phyloP scores from a whole-genome alignment of 441 rosid genomes.

The Hura crepitans region DNA sequence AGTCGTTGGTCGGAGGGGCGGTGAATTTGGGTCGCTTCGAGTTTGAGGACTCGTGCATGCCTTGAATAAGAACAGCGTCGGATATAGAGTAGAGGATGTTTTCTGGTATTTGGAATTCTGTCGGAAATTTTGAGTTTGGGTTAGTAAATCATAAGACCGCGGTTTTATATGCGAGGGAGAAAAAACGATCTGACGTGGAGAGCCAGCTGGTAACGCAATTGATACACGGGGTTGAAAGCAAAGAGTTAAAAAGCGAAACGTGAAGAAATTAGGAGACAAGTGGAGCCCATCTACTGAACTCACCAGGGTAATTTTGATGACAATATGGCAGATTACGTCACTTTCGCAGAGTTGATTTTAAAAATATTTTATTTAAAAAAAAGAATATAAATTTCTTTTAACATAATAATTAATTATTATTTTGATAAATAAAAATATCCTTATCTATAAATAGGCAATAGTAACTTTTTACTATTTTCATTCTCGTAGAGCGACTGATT shows the following conservation, averaged over 20 bases:
- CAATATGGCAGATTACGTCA: no score
- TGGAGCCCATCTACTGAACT: not conserved
- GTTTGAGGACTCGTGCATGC: slow-evolving; percentile 33
- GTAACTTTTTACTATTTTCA: no score
- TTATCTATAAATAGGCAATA: no score
- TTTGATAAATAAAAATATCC: no score
- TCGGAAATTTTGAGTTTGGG: not conserved
- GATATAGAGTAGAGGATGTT: not conserved
- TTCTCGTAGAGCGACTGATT: no score
- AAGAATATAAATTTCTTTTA: no score
- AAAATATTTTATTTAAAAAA: no score
- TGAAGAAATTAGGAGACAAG: not conserved
- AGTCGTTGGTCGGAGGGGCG: slow-evolving; percentile 18
- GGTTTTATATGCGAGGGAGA: slow-evolving; percentile 17
- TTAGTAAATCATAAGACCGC: not conserved
- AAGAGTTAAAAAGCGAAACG: not conserved
- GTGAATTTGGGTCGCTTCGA: slow-evolving; percentile 25
- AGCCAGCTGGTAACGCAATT: slow-evolving; percentile 35
- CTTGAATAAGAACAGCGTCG: not conserved
- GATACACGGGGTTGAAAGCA: slow-evolving; percentile 39
- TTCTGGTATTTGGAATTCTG: not conserved
- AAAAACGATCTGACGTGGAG: slow-evolving; percentile 11
- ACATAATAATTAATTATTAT: no score
- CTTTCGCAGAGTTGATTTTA: no score
- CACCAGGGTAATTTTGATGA: no score